Base-by-base conservation (phyloP, 2,329 filamentous ascomycete genomes). In the Cladophialophora immunda region DNA sequence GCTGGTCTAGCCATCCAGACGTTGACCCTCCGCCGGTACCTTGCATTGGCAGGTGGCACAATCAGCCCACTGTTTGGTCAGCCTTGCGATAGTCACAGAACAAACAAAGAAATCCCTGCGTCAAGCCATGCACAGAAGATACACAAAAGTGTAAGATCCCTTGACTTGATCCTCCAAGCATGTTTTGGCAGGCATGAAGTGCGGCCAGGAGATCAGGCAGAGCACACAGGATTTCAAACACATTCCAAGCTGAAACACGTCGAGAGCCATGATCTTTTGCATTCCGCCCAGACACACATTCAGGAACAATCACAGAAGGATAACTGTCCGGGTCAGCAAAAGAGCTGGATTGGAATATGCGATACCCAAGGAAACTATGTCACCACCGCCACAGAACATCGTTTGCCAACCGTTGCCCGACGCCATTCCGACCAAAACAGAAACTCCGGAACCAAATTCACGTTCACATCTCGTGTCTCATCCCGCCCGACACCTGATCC, bases 71-170 rank as follows among this genome's bases (percentile, higher is more conserved):
- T 58, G 53, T 54, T 63, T 67, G 60, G 66, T 47, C 41, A 65
- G 63, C 68, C 63, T 68, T 67, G 66, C 66, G 36, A 60, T 63
- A n/a, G 36, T 29, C 34, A 55, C 38, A 52, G 65, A 70, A 68
- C 66, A 68, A 64, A 70, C 68, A 70, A 70, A 70, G 68, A 70
- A 70, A 66, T 29, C 29, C 58, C 54, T 38, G 58, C 63, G 62
- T 65, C 65, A 69, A 62, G 61, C 47, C 27, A 58, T 65, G 68
- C 64, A 66, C 36, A 17, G 30, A 22, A 53, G 29, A 25, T 36
- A 57, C 63, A 61, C 57, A 52, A 52, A 41, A 34, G 38, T 29
- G 30, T 50, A 13, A 45, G 11, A 17, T 38, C 36, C 29, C 22
- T 30, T 45, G n/a, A n/a, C 34, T 19, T n/a, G 32, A 45, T 11